These are phyloP conservation scores for Beauveria scarabaeidicola DNA, from an alignment of 2,329 filamentous ascomycete genomes.

Conservation along the genomic window DNA sequence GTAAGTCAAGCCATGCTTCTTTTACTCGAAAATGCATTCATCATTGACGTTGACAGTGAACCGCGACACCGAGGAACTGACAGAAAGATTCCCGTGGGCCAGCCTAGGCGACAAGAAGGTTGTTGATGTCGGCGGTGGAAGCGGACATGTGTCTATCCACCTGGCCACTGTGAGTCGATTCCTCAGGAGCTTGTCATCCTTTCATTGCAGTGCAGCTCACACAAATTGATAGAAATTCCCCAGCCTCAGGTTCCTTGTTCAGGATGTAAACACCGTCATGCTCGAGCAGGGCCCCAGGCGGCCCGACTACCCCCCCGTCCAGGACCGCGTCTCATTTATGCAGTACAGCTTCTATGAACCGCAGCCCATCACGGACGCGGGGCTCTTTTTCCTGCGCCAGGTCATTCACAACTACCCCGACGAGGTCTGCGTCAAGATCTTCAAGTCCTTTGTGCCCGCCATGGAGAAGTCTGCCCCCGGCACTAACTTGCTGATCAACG, in stretches of 20 bases:
- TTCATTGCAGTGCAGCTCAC: not conserved
- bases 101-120: conserved; percentile 15
- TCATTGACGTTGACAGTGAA: conserved; percentile 4
- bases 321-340: conserved; percentile 14
- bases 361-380: conserved; percentile 15
- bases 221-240: conserved; percentile 11
- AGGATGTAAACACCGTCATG: conserved; percentile 17
- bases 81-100: conserved; percentile 15
- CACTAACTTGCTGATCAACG: conserved; percentile 19
- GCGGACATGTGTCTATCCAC: conserved; percentile 15
- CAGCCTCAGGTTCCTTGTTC: conserved; percentile 19
- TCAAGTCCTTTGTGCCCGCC: conserved; percentile 18
- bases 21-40: not conserved
- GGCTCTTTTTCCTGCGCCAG: conserved; percentile 19
- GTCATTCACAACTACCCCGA: conserved; percentile 19
- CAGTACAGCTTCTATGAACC: conserved; percentile 20
- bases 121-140: conserved; percentile 21
- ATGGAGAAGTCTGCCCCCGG: conserved; percentile 15
- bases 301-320: conserved; percentile 8
- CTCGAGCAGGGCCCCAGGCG: conserved; percentile 14
- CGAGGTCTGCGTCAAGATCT: conserved; percentile 18
- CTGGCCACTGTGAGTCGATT: not conserved
- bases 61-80: conserved; percentile 11
- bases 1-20: not conserved
- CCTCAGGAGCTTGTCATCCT: not conserved